phyloP scores from a whole-genome alignment of 352 stramenopile species.

The Globisporangium nagaii region DNA sequence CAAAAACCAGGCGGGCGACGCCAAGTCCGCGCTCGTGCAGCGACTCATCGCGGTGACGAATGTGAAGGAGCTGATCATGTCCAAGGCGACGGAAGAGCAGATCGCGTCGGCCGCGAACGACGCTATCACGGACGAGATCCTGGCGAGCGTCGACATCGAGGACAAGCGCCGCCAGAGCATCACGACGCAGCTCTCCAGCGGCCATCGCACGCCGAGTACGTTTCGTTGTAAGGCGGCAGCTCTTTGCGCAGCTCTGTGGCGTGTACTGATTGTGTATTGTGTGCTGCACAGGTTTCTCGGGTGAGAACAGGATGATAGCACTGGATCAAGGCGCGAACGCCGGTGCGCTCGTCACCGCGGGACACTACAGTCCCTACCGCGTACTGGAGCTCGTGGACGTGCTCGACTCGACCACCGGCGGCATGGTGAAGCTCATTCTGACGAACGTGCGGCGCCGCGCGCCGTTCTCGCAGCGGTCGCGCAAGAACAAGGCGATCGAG shows the following conservation, averaged over 20 bases:
- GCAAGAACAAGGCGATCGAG: conserved; percentile 31
- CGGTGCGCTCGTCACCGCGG: background rate
- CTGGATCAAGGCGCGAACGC: background rate
- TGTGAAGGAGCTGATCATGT: conserved; percentile 59
- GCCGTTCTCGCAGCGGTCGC: conserved; percentile 29
- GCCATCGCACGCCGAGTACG: conserved; percentile 5
- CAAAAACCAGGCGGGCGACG: conserved; percentile 47
- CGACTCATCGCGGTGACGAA: conserved; percentile 47
- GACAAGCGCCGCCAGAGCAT: conserved; percentile 35
- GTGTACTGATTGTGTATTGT: background rate
- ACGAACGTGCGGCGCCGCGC: conserved; percentile 54
- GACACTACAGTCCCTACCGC: conserved; percentile 45
- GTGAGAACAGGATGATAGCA: background rate
- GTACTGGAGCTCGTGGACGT: conserved; percentile 73
- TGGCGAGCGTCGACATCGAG: conserved; percentile 57
- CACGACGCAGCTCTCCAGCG: conserved; percentile 4
- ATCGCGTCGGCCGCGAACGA: conserved; percentile 67
- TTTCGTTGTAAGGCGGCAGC: background rate
- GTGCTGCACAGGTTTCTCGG: background rate
- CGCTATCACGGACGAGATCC: conserved; percentile 66
- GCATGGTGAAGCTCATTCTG: conserved; percentile 70
- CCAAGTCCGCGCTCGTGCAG: conserved; percentile 45
- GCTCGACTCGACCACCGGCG: conserved; percentile 67
- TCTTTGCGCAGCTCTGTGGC: too few species aligned
- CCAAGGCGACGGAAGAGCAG: conserved; percentile 58